A percentile compares a stretch with the other conserved stretches of the same genome.
phyloP scores from a whole-genome alignment of 805 yeast species.

The Zygosaccharomyces pseudorouxii region DNA sequence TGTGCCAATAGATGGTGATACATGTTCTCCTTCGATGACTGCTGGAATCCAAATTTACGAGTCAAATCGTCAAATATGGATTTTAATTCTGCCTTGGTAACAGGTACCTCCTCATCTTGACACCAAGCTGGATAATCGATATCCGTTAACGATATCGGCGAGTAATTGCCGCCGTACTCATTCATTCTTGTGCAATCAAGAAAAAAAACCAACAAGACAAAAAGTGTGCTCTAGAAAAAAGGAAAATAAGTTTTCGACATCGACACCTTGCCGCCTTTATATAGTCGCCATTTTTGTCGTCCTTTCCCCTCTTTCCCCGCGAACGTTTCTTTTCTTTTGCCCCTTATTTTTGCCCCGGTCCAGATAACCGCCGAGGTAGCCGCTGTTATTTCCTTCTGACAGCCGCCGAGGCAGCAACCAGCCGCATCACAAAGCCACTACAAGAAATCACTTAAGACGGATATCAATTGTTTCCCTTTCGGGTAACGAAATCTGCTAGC shows the following conservation, averaged over 20 bases:
- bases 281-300: too few species aligned
- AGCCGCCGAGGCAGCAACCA: too few species aligned
- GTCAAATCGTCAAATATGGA: conserved; percentile 55
- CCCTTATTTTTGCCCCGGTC: too few species aligned
- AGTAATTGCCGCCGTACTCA: conserved; percentile 4
- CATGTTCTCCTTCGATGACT: conserved; percentile 72
- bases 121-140: conserved; percentile 36
- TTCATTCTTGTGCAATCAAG: background rate
- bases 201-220: too few species aligned
- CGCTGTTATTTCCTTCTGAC: too few species aligned
- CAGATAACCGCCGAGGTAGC: too few species aligned
- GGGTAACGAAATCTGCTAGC: background rate
- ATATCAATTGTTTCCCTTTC: background rate
- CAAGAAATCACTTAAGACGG: too few species aligned
- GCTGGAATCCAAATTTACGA: conserved; percentile 78
- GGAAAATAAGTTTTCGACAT: background rate
- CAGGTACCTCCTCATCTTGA: conserved; percentile 56
- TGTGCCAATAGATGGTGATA: conserved; percentile 73
- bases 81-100: conserved; percentile 60
- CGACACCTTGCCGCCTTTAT: too few species aligned
- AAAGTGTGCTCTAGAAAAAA: background rate
- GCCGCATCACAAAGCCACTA: too few species aligned
- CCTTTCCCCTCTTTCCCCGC: too few species aligned
- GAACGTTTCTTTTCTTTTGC: too few species aligned
- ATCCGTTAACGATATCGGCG: conserved; percentile 21